Evolutionary conservation across 305 asterid genomes (phyloP), one percentile per base, ranked within the genome.

Genomic region (Fraxinus greggii): DNA sequence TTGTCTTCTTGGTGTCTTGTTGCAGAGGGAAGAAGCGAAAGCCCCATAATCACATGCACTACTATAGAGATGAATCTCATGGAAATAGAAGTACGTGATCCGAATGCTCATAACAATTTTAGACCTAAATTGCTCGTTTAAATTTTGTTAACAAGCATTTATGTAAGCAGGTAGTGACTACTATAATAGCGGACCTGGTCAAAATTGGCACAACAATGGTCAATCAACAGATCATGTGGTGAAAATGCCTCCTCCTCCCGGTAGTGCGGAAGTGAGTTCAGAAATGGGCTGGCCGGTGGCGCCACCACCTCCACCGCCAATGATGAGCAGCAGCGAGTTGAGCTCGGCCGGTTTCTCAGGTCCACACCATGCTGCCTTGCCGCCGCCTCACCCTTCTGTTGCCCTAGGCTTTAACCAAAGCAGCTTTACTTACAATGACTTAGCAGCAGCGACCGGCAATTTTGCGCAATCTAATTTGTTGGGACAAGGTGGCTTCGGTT

Each of bases 401-500:
- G 84, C 97, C 42, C 86, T 95, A 1, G 94, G 98, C 13, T 86
- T 86, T 83, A 91, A 87, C 83, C 97, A 93, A 70, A 95, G 97
- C 87, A 92, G 88, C 86, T 95, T 93, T 85, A 83, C 90, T 2
- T 93, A 92, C 31, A 93, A 93, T 9, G 97, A 93, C 75, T 65
- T 95, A 54, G 93, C 92, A 0, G 89, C 84, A 1, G 98, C 98
- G 3, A 95, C 98, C 0, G 83, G 85, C 6, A 90, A 92, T 0
- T 95, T 95, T 48, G 78, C 92, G 7, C 88, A 85, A 21, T 79
- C 67, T 0, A 90, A 90, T 69, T 85, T 95, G 32, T 84, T 95
- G 3, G 98, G 98, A 77, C 98, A 95, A 83, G 98, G 98, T 8
- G 98, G 98, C 0, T 95, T 95, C 36, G 98, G 98, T 0, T 95